phyloP scores from a whole-genome alignment of 1,284 basidiomycete genomes.

The Cryptococcus wingfieldii region DNA sequence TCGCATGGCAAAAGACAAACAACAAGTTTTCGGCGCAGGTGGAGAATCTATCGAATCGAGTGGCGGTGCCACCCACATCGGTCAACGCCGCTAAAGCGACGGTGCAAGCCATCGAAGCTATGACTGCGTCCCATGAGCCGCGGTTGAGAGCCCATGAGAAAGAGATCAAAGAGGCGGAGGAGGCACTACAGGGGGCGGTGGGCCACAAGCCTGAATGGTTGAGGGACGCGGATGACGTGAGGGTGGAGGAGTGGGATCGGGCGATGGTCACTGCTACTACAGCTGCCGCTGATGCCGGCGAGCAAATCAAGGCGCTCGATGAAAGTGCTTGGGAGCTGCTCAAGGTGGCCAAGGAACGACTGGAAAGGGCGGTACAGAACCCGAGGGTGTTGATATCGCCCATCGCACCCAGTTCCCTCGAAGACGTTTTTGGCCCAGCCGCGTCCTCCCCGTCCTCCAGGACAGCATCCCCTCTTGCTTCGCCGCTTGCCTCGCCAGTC shows the following conservation, averaged over 20 bases:
- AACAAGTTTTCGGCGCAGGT: background rate
- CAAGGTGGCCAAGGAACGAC: background rate
- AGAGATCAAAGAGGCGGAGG: background rate
- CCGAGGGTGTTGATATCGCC: background rate
- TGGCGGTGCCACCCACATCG: background rate
- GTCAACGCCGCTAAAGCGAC: background rate
- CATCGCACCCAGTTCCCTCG: background rate
- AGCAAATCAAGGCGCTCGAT: conserved; percentile 4
- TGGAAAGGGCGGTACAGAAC: background rate
- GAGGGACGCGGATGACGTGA: too few relatives aligned
- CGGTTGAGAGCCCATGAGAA: background rate
- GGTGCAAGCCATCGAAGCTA: background rate
- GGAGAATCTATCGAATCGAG: background rate
- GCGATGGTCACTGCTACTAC: background rate
- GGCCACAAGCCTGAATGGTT: background rate
- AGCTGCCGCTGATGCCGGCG: background rate
- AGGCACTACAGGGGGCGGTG: background rate
- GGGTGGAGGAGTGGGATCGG: background rate
- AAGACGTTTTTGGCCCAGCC: conserved; percentile 1
- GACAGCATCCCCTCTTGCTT: background rate
- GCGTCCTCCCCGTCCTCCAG: background rate
- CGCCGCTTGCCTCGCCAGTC: background rate
- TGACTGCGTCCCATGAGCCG: too few relatives aligned
- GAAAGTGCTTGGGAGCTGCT: background rate
- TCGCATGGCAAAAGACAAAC: background rate